Conservation (phyloP, 331 rosid species). For the Quercus tomentella region DNA sequence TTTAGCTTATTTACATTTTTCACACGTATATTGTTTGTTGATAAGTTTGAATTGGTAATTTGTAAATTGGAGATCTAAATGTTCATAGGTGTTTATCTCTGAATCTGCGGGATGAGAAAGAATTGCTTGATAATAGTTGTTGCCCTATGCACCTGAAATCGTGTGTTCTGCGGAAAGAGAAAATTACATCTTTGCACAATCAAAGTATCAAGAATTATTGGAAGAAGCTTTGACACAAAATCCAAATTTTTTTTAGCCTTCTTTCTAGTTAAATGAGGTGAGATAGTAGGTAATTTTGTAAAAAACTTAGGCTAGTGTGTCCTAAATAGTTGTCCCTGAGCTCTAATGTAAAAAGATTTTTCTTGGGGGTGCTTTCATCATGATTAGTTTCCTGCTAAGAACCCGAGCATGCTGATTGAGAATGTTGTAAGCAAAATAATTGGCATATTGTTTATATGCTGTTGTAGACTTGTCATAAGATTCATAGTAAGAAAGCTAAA, state of each 20-base stretch:
- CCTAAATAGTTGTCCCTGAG: not conserved
- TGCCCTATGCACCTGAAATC: no score
- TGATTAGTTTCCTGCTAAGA: not conserved
- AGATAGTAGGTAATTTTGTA: slow-evolving; percentile 9
- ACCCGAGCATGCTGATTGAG: not conserved
- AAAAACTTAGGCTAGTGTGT: not conserved
- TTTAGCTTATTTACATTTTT: no score
- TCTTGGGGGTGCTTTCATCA: not conserved
- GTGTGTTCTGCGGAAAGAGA: no score
- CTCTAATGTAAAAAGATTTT: not conserved
- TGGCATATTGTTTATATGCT: not conserved
- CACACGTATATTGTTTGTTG: no score
- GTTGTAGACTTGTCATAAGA: not conserved
- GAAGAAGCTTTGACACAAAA: slow-evolving; percentile 34
- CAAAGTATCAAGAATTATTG: no score
- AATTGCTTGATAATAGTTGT: no score
- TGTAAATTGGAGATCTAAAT: no score
- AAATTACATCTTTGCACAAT: no score
- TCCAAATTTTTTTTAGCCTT: slow-evolving; percentile 75
- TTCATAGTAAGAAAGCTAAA: no score
- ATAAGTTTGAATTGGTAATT: no score
- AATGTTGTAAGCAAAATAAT: not conserved
- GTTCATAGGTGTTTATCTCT: no score
- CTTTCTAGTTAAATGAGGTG: slow-evolving; percentile 81
- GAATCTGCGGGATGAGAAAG: no score